Evolutionary conservation across 371 early-diverging fungal species (phyloP).

Genomic region (Cokeromyces recurvatus): DNA sequence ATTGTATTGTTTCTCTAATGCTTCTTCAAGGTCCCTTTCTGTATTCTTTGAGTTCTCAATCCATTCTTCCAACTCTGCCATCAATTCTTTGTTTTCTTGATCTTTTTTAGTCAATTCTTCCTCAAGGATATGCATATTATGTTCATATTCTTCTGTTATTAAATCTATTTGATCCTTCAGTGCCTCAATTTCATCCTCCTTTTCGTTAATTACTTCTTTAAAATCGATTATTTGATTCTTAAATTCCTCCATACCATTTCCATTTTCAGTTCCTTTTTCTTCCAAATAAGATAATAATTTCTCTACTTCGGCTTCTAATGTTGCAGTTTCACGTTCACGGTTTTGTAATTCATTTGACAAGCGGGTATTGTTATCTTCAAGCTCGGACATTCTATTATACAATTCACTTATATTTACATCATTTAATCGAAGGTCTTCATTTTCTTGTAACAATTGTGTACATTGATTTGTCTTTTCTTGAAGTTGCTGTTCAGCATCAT

Average conservation of each 20-base stretch:
- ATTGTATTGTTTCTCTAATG: constrained; percentile 24
- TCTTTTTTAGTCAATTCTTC: constrained; percentile 9
- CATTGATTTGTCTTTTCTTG: constrained; percentile 21
- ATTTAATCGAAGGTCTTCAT: constrained; percentile 8
- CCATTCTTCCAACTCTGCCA: constrained; percentile 11
- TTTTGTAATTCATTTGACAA: constrained; percentile 21
- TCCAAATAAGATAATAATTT: constrained; percentile 23
- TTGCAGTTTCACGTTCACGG: constrained; percentile 28
- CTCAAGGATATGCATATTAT: constrained; percentile 8
- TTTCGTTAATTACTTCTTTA: constrained; percentile 2
- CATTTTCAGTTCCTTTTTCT: neutral
- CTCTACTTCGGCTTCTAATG: constrained; percentile 29
- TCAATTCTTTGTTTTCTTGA: constrained; percentile 13
- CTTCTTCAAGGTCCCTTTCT: constrained; percentile 14
- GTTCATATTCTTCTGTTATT: constrained; percentile 15
- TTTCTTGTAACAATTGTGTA: constrained; percentile 22
- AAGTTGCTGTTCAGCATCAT: constrained; percentile 27
- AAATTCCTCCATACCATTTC: constrained; percentile 2
- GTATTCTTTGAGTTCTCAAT: neutral
- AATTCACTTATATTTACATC: constrained; percentile 3
- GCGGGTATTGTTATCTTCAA: constrained; percentile 13
- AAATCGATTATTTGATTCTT: constrained; percentile 7
- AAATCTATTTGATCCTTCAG: constrained; percentile 11
- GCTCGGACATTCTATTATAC: constrained; percentile 5
- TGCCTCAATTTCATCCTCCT: constrained; percentile 13